Evolutionary conservation across 1,284 basidiomycete genomes (phyloP).

Genomic region (Puccinia hordei): DNA sequence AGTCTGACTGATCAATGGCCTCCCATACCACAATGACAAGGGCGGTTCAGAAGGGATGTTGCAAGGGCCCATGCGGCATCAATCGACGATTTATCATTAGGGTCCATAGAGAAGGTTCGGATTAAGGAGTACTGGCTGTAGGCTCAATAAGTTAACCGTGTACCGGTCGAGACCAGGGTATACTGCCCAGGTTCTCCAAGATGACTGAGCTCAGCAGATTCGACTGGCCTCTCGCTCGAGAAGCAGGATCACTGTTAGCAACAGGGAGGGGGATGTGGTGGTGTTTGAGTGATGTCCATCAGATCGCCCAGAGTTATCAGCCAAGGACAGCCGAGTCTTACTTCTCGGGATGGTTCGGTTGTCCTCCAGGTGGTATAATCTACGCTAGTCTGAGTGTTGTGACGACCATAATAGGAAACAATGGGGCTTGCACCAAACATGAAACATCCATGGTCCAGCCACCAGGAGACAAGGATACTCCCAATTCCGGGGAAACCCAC

Average conservation of each 20-base stretch:
- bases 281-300: not conserved
- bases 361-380: too few species aligned
- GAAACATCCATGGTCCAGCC: not conserved
- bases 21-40: too few species aligned
- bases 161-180: not conserved
- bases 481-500: conserved; percentile 11
- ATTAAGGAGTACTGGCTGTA: too few species aligned
- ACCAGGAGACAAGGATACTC: too few species aligned
- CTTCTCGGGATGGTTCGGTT: too few species aligned
- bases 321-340: too few species aligned
- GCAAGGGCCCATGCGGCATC: too few species aligned
- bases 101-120: not conserved
- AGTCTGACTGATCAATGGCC: too few species aligned
- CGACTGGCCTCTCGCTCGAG: not conserved
- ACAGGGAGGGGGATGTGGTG: not conserved
- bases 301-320: too few species aligned
- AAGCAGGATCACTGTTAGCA: not conserved
- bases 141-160: not conserved
- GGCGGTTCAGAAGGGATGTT: too few species aligned
- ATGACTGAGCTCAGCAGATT: not conserved
- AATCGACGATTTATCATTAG: too few species aligned
- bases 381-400: not conserved
- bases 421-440: not conserved
- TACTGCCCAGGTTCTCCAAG: not conserved
- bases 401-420: not conserved